Base-by-base conservation (phyloP, 495 filamentous ascomycete species). In the Arthonia radiata region DNA sequence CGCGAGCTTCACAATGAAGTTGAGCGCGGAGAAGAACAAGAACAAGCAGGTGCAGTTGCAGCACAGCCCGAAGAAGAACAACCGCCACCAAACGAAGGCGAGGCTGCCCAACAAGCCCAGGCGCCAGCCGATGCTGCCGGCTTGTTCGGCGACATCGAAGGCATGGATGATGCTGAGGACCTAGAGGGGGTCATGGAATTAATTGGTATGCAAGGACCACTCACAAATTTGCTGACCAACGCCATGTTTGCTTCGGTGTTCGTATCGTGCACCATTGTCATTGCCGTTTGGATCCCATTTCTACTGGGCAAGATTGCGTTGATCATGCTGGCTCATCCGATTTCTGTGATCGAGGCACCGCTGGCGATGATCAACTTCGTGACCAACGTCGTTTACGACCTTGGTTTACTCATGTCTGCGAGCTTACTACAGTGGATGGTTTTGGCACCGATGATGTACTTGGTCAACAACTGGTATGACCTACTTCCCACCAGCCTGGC, bases 101-200 rank as follows among this genome's bases (percentile, higher is more conserved):
- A 44, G 16, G 53, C 46, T 4, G 50, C 51, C 15, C 50, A 46
- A 15, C 50, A 56, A 29, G 57, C 52, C 14, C 64, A 52, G 6
- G 24, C 61, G 17, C 66, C 73, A 38, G 43, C 54, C 4, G 69
- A 74, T 27, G 60, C 65, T 28, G 38, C 49, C 24, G 64, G 67
- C 34, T 61, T 50, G n/a, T n/a, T n/a, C 18, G 48, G 64, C 11
- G 55, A 64, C 17, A 50, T 50, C 18, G 49, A 39, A 15, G 46
- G 45, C 5, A 35, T 49, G 18, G 86, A 94, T 28, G 81, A 90
- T 36, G 78, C 71, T 6, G 86, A 99, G 47, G 86, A 99, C 38
- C 65, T 99, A n/a, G 86, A 99, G 44, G 86, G 86, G 4, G 77
- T 99, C 26, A 61, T 94, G 55, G 86, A 99, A 42, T 61, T 99